Conservation (phyloP, 2,329 filamentous ascomycete genomes). For the Alternaria conjuncta region DNA sequence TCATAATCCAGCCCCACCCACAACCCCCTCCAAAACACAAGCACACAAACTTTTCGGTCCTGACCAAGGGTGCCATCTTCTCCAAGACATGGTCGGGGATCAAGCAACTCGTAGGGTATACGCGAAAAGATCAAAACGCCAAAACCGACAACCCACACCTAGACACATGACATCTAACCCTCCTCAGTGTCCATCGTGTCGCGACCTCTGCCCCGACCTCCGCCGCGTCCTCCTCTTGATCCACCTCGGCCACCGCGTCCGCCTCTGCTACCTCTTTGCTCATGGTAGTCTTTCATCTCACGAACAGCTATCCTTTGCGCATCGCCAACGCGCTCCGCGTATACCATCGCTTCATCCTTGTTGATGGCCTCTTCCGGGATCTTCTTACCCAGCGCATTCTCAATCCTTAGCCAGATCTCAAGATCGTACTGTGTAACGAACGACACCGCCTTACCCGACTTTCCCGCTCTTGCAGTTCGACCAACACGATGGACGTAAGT, state of each 20-base stretch:
- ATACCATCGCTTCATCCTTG: conserved; percentile 85
- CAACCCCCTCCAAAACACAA: background rate
- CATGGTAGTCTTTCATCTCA: conserved; percentile 81
- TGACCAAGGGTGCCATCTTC: conserved; percentile 6
- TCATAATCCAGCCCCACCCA: background rate
- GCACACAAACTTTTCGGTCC: background rate
- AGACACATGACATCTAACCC: conserved; percentile 52
- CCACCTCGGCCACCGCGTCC: conserved; percentile 50
- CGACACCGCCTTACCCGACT: conserved; percentile 79
- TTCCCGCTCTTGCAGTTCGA: conserved; percentile 85
- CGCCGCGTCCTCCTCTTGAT: conserved; percentile 18
- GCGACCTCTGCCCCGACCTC: conserved; percentile 55
- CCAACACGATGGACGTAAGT: conserved; percentile 92
- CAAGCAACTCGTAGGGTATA: conserved; percentile 13
- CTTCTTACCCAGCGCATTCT: conserved; percentile 80
- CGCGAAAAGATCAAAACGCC: background rate
- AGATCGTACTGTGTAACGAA: conserved; percentile 89
- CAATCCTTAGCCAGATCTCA: conserved; percentile 80
- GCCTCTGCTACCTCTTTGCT: conserved; percentile 66
- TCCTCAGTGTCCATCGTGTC: conserved; percentile 80
- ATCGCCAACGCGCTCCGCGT: conserved; percentile 78
- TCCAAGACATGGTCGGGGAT: conserved; percentile 5
- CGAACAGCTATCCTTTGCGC: conserved; percentile 79
- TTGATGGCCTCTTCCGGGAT: conserved; percentile 71
- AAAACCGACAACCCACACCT: background rate